Conservation (phyloP, 192 early-diverging fungal species). For the Polychytrium aggregatum region DNA sequence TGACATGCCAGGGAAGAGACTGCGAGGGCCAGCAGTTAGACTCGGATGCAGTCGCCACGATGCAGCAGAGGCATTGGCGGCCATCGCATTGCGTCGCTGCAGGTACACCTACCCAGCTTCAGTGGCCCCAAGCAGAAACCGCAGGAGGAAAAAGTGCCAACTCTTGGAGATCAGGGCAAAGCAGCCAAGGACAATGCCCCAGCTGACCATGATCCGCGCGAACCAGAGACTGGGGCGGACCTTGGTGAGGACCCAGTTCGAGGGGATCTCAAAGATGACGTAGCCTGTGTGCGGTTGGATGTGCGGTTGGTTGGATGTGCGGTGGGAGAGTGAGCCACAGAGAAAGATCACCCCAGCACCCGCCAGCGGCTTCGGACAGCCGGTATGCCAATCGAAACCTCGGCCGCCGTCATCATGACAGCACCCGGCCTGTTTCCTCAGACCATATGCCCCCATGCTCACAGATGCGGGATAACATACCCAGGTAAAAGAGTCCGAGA, state of each 20-base stretch:
- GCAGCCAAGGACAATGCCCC: conserved; percentile 41
- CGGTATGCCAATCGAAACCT: conserved; percentile 52
- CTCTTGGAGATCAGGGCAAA: conserved; percentile 10
- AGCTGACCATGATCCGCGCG: conserved; percentile 29
- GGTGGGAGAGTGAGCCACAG: conserved; percentile 5
- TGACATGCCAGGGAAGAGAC: conserved; percentile 59
- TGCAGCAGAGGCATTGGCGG: no score
- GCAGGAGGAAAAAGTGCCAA: conserved; percentile 18
- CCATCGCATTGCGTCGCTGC: no score
- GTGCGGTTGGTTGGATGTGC: conserved; percentile 2
- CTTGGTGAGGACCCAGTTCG: conserved; percentile 60
- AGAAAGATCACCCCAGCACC: no score
- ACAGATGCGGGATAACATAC: no score
- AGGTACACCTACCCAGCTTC: conserved; percentile 69
- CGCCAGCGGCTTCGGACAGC: no score
- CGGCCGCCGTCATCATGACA: conserved; percentile 13
- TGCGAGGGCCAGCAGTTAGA: no score
- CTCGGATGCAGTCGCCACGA: no score
- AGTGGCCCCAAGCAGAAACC: conserved; percentile 39
- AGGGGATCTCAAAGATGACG: conserved; percentile 67
- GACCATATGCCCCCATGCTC: no score
- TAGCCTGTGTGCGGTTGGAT: conserved; percentile 23
- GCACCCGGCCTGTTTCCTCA: conserved; percentile 3
- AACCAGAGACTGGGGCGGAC: conserved; percentile 46
- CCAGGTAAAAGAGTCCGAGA: no score